Conservation (phyloP, 2,329 filamentous ascomycete species). For the Aspergillus latus region DNA sequence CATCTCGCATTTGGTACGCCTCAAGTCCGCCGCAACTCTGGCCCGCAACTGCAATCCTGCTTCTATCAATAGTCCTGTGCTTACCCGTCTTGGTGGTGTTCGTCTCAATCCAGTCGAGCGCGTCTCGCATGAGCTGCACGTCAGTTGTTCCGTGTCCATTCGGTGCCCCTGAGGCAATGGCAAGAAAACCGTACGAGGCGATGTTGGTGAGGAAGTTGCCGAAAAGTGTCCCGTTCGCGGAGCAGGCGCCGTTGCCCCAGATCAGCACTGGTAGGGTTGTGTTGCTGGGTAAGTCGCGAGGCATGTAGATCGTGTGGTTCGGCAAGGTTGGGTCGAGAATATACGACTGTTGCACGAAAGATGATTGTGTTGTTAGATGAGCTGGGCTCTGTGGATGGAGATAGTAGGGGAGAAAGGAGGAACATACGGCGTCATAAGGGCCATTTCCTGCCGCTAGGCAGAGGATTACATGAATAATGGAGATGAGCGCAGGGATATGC, state of each 20-base stretch:
- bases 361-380: too few relatives aligned
- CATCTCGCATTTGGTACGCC: constrained; percentile 13
- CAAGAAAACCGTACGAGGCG: constrained; percentile 13
- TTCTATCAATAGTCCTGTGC: not conserved
- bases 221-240: constrained; percentile 12
- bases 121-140: constrained; percentile 4
- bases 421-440: constrained; percentile 6
- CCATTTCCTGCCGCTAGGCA: not conserved
- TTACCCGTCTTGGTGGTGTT: not conserved
- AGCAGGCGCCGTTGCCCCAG: constrained; percentile 14
- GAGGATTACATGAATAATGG: not conserved
- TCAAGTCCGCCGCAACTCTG: constrained; percentile 14
- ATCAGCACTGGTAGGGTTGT: constrained; percentile 12
- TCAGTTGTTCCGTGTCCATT: constrained; percentile 1
- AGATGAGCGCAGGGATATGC: not conserved
- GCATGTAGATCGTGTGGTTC: constrained; percentile 11
- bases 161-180: constrained; percentile 7
- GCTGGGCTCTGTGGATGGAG: not conserved
- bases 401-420: not conserved
- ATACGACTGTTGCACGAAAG: not conserved
- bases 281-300: not conserved
- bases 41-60: constrained; percentile 7
- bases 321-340: not conserved
- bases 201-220: constrained; percentile 13
- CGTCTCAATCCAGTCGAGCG: constrained; percentile 1